Conservation (phyloP, 2,329 filamentous ascomycete genomes). For the Colletotrichum noveboracense region DNA sequence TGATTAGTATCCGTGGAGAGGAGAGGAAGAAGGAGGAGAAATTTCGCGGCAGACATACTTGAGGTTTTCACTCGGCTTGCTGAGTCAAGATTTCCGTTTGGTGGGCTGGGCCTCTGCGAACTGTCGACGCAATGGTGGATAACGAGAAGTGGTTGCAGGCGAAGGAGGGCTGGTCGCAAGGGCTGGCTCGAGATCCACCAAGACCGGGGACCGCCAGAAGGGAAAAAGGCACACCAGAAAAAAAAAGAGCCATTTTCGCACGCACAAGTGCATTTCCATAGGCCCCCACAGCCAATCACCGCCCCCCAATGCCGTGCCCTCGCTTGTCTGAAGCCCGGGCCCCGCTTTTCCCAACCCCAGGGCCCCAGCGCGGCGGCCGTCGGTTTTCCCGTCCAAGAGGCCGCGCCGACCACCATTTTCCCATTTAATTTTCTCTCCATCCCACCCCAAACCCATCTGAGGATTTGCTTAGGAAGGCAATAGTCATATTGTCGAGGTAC, state of each 20-base stretch:
- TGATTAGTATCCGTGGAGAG: slow-evolving; percentile 30
- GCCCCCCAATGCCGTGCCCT: not conserved
- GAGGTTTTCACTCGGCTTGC: slow-evolving; percentile 22
- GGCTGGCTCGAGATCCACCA: not conserved
- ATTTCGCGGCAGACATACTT: slow-evolving; percentile 20
- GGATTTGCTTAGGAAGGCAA: slow-evolving; percentile 69
- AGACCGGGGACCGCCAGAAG: not conserved
- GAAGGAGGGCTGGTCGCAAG: not conserved
- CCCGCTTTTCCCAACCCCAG: slow-evolving; percentile 23
- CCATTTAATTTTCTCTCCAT: slow-evolving; percentile 29
- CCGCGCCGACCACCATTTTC: not conserved
- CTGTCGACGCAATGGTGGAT: not conserved
- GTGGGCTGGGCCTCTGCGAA: not conserved
- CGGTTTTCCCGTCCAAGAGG: not conserved
- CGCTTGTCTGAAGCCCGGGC: slow-evolving; percentile 24
- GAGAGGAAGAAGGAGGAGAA: slow-evolving; percentile 15
- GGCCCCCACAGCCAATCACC: not conserved
- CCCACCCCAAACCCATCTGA: slow-evolving; percentile 50
- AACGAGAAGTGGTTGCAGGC: not conserved
- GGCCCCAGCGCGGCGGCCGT: not conserved
- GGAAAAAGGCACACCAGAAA: not conserved
- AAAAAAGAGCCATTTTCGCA: not conserved
- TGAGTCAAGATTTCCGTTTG: slow-evolving; percentile 15
- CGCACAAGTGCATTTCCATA: not conserved
- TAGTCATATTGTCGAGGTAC: slow-evolving; percentile 66